Base-by-base conservation (phyloP, 441 rosid species). In the Viola pubescens region DNA sequence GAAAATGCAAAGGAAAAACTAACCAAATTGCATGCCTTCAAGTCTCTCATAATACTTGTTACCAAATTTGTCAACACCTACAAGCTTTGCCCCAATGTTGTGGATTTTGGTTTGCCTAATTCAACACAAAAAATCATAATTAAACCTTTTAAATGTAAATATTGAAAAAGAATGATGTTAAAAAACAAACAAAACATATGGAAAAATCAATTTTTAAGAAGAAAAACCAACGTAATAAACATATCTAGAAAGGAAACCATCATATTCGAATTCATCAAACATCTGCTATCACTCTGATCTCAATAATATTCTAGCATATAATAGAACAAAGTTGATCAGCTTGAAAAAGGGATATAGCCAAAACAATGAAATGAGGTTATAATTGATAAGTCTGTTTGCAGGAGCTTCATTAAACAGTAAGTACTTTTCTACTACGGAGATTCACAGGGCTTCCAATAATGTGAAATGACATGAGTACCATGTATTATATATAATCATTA, bases 81-180 rank as follows among this genome's bases (percentile, higher is more conserved):
- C 84, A 52, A 88, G 79, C 4, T 81, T 83, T 45, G 91, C 97
- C 63, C 99, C 97, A 41, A 85, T 81, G 68, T 80, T 83, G 73
- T 94, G 99, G 72, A 94, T 77, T 69, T 88, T 94, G 61, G 99
- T 94, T 81, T 90, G 95, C 87, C 99, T 94, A 52, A 2, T 67
- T 63, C 68, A 72, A 60, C 44, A 67, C 72, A 53, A 5, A 60
- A 59, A 48, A 34, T 49, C 42, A 11, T 34, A 52, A 19, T 34
- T 44, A 11, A n/a, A 44, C 61, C 14, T 34, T 9, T 51, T 2
- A 6, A 34, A 48, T 9, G 7, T 48, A 39, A 44, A 38, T 39
- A 52, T 6, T 12, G 4, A n/a, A 47, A 38, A 44, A 37, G 37
- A 46, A 19, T 54, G 12, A 10, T 54, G 62, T 7, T 9, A 26